Base-by-base conservation (phyloP, 2,329 filamentous ascomycete species). In the Pseudogymnoascus sp. region DNA sequence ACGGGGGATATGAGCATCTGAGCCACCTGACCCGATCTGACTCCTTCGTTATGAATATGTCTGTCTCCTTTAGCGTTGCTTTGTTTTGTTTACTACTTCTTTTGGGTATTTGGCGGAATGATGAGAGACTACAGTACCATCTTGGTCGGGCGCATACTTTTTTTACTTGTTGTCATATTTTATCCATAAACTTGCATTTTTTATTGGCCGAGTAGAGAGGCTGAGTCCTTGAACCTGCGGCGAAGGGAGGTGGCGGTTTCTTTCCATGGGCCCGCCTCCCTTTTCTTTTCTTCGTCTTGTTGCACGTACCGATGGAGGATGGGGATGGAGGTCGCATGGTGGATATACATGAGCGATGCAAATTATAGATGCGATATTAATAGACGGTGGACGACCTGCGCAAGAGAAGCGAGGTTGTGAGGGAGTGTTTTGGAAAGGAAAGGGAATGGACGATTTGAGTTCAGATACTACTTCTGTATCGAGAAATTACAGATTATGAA, bases 1-100 rank as follows among this genome's bases (percentile, higher is more conserved):
- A 80, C 61, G 16, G 65, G 58, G 16, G 66, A 67, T 60, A 61
- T 63, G 60, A 55, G 60, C 58, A 55, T 55, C 1, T 55, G 3
- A 55, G 10, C 29, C n/a, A 4, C 4, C 8, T 2, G 2, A 55
- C 29, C 29, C 10, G 29, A 33, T 55, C 49, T 19, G 29, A 52
- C n/a, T 33, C 16, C 29, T 19, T 33, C 6, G 49, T 55, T 21
- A 55, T 14, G 49, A 55, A 55, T 55, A 33, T 55, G 29, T 55
- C 49, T 55, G 29, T 55, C 49, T 55, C 49, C 16, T 55, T 55
- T 55, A 55, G 49, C 49, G 49, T 26, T 33, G 49, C 21, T 55
- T 33, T 31, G 3, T n/a, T 52, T 33, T 45, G 41, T 14, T 45
- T 26, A 26, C 21, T 26, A 3, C 7, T 16, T 49, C 6, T n/a